These are phyloP conservation scores for Arthroderma sp. DNA, from an alignment of 2,329 filamentous ascomycete species.

Conservation along the genomic window DNA sequence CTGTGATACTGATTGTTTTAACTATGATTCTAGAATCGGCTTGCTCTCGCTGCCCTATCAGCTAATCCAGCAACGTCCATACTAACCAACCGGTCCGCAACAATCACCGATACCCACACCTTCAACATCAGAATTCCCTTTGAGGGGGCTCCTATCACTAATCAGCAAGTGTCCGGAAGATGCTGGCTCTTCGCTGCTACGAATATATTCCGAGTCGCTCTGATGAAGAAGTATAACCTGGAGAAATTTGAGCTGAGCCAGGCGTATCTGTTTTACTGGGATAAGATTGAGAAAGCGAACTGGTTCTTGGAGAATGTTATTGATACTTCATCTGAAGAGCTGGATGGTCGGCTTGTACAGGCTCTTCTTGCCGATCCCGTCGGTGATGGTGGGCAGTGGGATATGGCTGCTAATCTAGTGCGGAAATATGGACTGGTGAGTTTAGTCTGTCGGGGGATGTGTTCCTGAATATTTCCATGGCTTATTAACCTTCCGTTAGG, in stretches of 20 bases:
- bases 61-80: slow-evolving; percentile 52
- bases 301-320: slow-evolving; percentile 78
- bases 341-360: slow-evolving; percentile 62
- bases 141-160: slow-evolving; percentile 72
- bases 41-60: slow-evolving; percentile 62
- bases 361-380: slow-evolving; percentile 55
- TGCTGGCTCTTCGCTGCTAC: slow-evolving; percentile 89
- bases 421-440: slow-evolving; percentile 67
- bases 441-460: not conserved
- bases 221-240: slow-evolving; percentile 72
- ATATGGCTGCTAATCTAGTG: slow-evolving; percentile 80
- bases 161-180: slow-evolving; percentile 66
- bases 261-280: slow-evolving; percentile 81
- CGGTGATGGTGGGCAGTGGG: slow-evolving; percentile 77
- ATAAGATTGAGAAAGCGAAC: slow-evolving; percentile 85
- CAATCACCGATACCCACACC: slow-evolving; percentile 58
- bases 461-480: not conserved
- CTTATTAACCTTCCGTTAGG: slow-evolving; percentile 10
- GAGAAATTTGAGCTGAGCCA: slow-evolving; percentile 75
- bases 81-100: slow-evolving; percentile 49
- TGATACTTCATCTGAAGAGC: slow-evolving; percentile 54
- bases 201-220: slow-evolving; percentile 79
- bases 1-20: not conserved
- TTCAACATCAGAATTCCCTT: slow-evolving; percentile 75
- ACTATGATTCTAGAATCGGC: slow-evolving; percentile 41